Evolutionary conservation across 73 alveolate genomes (phyloP).

Genomic region (Stentor coeruleus): DNA sequence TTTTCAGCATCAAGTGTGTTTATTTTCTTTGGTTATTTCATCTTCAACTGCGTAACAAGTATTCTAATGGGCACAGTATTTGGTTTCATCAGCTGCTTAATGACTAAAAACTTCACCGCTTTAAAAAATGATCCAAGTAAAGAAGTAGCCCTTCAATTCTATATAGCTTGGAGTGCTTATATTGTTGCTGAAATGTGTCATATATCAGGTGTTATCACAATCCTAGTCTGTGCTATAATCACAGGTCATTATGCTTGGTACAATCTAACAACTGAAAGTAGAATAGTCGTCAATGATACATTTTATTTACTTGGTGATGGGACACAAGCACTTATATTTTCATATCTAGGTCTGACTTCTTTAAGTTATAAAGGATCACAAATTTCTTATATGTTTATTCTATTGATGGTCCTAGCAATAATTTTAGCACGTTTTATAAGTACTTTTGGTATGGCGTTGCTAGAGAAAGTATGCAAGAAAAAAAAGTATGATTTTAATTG

Average conservation of each 20-base stretch:
- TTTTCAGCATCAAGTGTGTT: not conserved
- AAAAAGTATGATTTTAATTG: conserved; percentile 45
- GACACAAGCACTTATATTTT: conserved; percentile 77
- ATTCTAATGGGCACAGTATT: conserved; percentile 64
- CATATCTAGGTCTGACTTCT: conserved; percentile 74
- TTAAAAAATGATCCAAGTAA: conserved; percentile 42
- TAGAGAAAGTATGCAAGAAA: conserved; percentile 45
- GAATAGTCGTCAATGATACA: conserved; percentile 62
- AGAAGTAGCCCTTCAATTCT: conserved; percentile 65
- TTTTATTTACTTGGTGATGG: conserved; percentile 68
- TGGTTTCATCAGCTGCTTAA: conserved; percentile 57
- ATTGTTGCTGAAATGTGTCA: conserved; percentile 57
- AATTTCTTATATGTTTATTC: conserved; percentile 58
- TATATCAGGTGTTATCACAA: conserved; percentile 73
- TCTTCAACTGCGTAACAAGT: conserved; percentile 50
- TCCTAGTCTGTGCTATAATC: conserved; percentile 72
- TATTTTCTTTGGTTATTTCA: conserved; percentile 30
- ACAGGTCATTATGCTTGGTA: conserved; percentile 81
- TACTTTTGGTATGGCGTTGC: conserved; percentile 52
- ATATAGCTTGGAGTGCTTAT: conserved; percentile 73
- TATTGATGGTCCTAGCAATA: conserved; percentile 53
- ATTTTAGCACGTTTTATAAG: conserved; percentile 63
- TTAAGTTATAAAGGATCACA: conserved; percentile 41
- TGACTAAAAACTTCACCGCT: conserved; percentile 58
- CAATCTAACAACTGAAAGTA: conserved; percentile 72